Conservation (phyloP, 371 early-diverging fungal species). For the Rhizopus arrhizus region DNA sequence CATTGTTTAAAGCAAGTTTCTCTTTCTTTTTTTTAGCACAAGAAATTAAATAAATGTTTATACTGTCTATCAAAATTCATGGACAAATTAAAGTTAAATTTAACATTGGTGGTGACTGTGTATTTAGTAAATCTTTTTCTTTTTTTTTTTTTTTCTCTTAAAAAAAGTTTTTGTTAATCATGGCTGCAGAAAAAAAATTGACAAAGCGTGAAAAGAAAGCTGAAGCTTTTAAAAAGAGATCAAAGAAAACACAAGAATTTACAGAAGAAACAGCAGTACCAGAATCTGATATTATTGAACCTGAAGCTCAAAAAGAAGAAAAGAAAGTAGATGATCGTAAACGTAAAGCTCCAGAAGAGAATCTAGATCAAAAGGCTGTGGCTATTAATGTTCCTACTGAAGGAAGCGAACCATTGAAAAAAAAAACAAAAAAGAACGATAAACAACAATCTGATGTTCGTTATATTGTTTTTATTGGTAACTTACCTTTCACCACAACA, state of each 20-base stretch:
- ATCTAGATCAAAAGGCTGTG: background rate
- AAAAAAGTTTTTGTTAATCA: constrained; percentile 11
- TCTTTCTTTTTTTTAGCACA: too few relatives aligned
- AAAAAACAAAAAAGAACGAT: constrained; percentile 23
- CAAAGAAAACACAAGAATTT: constrained; percentile 45
- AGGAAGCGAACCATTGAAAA: constrained; percentile 14
- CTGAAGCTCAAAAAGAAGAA: constrained; percentile 7
- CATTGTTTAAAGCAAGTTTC: too few relatives aligned
- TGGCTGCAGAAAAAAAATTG: constrained; percentile 52
- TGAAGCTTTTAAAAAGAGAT: constrained; percentile 61
- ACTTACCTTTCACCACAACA: constrained; percentile 68
- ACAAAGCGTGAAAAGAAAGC: constrained; percentile 74
- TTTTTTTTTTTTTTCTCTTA: too few relatives aligned
- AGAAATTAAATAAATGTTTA: too few relatives aligned
- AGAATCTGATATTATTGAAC: constrained; percentile 36
- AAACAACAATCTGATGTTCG: constrained; percentile 36
- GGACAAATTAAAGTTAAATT: too few relatives aligned
- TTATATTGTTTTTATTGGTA: constrained; percentile 77
- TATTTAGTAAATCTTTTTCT: too few relatives aligned
- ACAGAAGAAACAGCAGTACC: constrained; percentile 54
- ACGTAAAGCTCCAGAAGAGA: constrained; percentile 18
- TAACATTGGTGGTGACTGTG: too few relatives aligned
- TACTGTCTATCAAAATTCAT: too few relatives aligned
- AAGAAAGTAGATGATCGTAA: constrained; percentile 26
- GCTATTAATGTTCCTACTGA: constrained; percentile 23